Evolutionary conservation across 2,329 filamentous ascomycete genomes (phyloP).

Genomic region (Verticillium nonalfalfae): DNA sequence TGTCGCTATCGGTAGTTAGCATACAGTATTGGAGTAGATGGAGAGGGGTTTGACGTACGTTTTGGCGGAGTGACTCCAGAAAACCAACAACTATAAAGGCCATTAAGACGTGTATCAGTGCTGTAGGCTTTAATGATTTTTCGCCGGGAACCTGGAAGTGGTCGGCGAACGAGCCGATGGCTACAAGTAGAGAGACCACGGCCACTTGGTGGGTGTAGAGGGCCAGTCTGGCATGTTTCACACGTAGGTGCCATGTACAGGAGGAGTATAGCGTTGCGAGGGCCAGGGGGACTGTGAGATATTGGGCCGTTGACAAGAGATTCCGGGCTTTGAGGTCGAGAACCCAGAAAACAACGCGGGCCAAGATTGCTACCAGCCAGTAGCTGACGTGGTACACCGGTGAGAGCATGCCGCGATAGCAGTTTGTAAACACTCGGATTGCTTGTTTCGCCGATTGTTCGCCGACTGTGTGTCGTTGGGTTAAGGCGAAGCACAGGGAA

Average conservation of each 20-base stretch:
- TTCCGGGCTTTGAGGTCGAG: neutral
- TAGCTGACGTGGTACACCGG: neutral
- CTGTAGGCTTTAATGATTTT: neutral
- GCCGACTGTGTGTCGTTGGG: too few relatives aligned
- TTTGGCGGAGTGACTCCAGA: neutral
- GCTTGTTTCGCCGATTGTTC: too few relatives aligned
- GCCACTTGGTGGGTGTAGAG: neutral
- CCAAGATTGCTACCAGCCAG: neutral
- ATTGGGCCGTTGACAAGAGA: neutral
- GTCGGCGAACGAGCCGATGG: neutral
- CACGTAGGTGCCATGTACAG: neutral
- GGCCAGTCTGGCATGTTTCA: neutral
- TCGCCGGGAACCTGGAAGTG: neutral
- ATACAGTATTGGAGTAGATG: neutral
- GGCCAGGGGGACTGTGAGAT: neutral
- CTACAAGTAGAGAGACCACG: neutral
- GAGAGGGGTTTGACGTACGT: neutral
- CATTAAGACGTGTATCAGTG: neutral
- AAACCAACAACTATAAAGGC: neutral
- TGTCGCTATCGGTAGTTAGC: neutral
- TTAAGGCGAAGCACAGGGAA: too few relatives aligned
- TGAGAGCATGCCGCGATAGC: neutral
- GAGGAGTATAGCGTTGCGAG: neutral
- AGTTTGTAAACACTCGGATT: neutral
- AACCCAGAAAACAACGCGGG: neutral